Conservation (phyloP, 2,329 filamentous ascomycete species). For the Fonsecaea erecta region DNA sequence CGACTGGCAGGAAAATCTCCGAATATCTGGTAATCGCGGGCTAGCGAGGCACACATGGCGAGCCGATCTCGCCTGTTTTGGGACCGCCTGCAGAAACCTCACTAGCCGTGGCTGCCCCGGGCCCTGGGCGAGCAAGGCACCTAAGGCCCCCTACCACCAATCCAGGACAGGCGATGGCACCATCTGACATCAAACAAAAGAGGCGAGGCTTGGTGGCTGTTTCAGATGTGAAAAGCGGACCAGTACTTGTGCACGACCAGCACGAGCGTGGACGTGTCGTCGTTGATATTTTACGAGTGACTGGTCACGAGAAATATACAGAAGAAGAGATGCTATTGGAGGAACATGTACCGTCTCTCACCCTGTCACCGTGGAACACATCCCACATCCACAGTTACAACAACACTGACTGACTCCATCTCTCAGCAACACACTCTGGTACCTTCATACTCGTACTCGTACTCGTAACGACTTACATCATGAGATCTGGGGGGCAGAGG, state of each 20-base stretch:
- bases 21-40: too few species aligned
- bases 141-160: not conserved
- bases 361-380: not conserved
- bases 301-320: too few species aligned
- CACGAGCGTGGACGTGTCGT: not conserved
- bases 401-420: not conserved
- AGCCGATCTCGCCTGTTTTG: constrained; percentile 4
- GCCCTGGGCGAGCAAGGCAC: not conserved
- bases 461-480: too few species aligned
- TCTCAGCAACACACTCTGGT: not conserved
- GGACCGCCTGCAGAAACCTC: not conserved
- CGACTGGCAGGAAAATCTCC: constrained; percentile 7
- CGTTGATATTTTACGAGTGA: not conserved
- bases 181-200: not conserved
- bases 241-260: constrained; percentile 1
- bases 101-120: not conserved
- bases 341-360: not conserved
- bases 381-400: too few species aligned
- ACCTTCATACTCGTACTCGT: not conserved
- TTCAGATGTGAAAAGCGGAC: constrained; percentile 7
- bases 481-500: too few species aligned
- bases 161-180: not conserved
- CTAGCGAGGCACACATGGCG: constrained; percentile 2
- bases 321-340: not conserved
- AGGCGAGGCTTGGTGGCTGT: constrained; percentile 7